Percentiles rank a stretch among this genome's conserved stretches.
These are phyloP conservation scores for Fraxinus velutina DNA, from an alignment of 305 asterid species.

Conservation along the genomic window DNA sequence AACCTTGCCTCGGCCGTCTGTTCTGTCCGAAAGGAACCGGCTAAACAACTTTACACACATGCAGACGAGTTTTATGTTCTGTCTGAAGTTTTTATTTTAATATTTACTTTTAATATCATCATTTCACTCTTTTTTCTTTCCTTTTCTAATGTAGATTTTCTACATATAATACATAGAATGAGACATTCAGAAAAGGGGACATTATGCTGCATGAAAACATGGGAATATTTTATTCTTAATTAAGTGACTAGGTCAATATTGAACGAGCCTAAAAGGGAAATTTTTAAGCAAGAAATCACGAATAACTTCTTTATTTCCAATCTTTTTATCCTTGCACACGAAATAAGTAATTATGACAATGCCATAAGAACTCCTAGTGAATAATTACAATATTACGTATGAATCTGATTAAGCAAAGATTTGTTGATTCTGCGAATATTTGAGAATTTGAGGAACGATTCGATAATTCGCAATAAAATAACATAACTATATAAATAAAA, in stretches of 20 bases:
- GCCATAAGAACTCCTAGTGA: background rate
- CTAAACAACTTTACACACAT: background rate
- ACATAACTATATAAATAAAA: no score
- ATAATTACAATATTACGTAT: no score
- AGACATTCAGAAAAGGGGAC: background rate
- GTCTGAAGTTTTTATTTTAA: background rate
- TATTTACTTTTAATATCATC: background rate
- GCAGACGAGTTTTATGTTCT: background rate
- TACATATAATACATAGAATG: background rate
- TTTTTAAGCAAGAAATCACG: background rate
- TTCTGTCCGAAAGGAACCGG: constrained; percentile 23
- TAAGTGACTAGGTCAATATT: constrained; percentile 5
- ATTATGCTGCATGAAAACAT: background rate
- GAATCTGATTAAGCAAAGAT: background rate
- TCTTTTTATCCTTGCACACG: background rate
- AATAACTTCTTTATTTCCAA: background rate
- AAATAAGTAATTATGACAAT: background rate
- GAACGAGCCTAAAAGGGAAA: background rate
- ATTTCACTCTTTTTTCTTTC: background rate
- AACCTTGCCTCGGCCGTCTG: constrained; percentile 24
- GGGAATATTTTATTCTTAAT: background rate
- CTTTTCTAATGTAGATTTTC: background rate
- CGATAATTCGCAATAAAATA: background rate
- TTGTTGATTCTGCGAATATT: background rate
- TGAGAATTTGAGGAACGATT: background rate